Evolutionary conservation across 768 basidiomycete genomes (phyloP), one percentile per base, ranked within the genome.

Genomic region (Thelephora ganbajun): DNA sequence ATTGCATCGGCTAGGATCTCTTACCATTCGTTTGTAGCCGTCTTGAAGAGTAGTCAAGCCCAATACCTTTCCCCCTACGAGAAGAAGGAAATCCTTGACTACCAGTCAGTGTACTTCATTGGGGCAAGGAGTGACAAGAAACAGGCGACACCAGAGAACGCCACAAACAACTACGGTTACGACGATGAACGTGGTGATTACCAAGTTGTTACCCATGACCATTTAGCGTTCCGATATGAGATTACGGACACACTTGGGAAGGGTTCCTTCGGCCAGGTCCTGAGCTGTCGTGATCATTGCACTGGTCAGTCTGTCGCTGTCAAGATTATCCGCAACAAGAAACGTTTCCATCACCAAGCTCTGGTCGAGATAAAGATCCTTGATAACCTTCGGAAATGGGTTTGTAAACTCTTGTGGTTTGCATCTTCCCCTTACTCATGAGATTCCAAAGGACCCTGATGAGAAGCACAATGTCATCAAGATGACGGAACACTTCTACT

Each of bases 291-390:
- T 36, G 96, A 98, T 65, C 89, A 98, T 60, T 80, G 79, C 58
- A 91, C 92, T 11, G 96, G 96, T 9, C 77, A 87, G 57, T 92
- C 90, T n/a, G 89, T 98, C 9, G 96, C 96, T 14, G 81, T 99
- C 68, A 99, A 99, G 73, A 98, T 99, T 52, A 98, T 99, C 56
- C 80, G 96, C 35, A 98, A 98, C 70, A 98, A 97, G 73, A 97
- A 98, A 65, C 76, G 96, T 43, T 98, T 98, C 70, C 93, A 98
- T 62, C 89, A 94, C 57, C 96, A 98, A 63, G 96, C 94, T 0
- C 63, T 98, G 39, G 93, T 98, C n/a, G 96, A 98, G 67, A 94
- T 98, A 66, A 97, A 97, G 67, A 97, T 99, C 49, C 68, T 99
- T 52, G 91, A 97, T 56, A 97, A 88, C 61, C 71, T 98, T 55